Evolutionary conservation across 345 rosid genomes (phyloP), one percentile per base, ranked within the genome.

Genomic region (Syzygium aromaticum): DNA sequence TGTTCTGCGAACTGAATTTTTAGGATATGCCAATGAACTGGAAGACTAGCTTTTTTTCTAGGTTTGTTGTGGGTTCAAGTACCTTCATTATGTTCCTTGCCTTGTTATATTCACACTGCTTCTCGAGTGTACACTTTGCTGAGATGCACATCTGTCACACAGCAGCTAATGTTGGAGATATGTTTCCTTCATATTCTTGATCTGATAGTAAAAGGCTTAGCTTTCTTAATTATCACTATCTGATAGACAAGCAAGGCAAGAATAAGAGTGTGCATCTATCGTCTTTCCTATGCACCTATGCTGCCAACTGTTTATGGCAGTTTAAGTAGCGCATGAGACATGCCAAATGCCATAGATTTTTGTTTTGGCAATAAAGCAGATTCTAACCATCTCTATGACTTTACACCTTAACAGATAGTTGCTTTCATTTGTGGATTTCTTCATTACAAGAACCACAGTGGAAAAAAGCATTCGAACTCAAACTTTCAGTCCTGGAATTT

Each of bases 401-500:
- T 73, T 4, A 52, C 85, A 51, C 84, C 61, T 19, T 21, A 46
- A 90, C 92, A 97, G 99, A 86, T 92, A 52, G 93, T 93, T 88
- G 97, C 95, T 21, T 94, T 96, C 49, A 43, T 94, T 52, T 94
- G 97, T 87, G 98, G 99, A 87, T 94, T 94, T 92, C 84, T 95
- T 89, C 97, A 97, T 86, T 95, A 94, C 87, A 93, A 90, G 91
- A 89, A 87, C 85, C 94, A 90, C 86, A 90, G 96, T 9, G 93
- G 93, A 78, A 94, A 92, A 91, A 95, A 91, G 90, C 94, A 94
- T 84, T 85, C 84, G 5, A 94, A 89, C 92, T 93, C 86, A 8
- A 93, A 90, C 94, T 93, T 96, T 90, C 96, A 93, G 90, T 93
- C 98, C 88, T 97, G 98, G 99, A 97, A 94, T 95, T 95, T 95